Evolutionary conservation across 371 early-diverging fungal genomes (phyloP), one percentile per base, ranked within the genome.

Genomic region (Fennellomyces sp.): DNA sequence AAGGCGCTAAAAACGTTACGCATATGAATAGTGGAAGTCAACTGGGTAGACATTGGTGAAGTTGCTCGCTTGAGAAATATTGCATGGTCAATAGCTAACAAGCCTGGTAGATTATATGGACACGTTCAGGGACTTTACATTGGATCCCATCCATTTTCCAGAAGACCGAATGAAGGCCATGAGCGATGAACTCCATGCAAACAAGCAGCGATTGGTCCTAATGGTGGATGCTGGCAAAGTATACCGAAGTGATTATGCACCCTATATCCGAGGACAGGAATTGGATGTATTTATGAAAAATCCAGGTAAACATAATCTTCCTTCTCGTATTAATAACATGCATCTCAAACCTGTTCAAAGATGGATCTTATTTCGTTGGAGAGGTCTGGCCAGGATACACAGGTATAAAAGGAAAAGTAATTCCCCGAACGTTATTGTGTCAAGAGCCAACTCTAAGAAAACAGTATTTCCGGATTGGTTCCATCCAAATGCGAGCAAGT

Each of bases 371-470:
- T n/a, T 64, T 47, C 30, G 47, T 58, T 23, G 89, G 89, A 2
- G 80, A 82, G 68, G 85, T 86, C 54, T 88, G 89, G 89, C 89
- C 89, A 0, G 89, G 89, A 21, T 79, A 76, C 33, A 86, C 89
- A 5, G 49, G 49, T 49, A 27, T 19, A 0, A 5, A n/a, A n/a
- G n/a, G n/a, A n/a, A n/a, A n/a, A n/a, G n/a, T n/a, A n/a, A n/a
- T n/a, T n/a, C n/a, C n/a, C n/a, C n/a, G n/a, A n/a, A n/a, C n/a
- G n/a, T n/a, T n/a, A n/a, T n/a, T n/a, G n/a, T n/a, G n/a, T n/a
- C n/a, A n/a, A n/a, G n/a, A n/a, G n/a, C n/a, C n/a, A 15, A 36
- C 36, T n/a, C 12, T 25, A 5, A 48, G 3, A 21, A 3, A 48
- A 1, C 21, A 15, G 64, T 57, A 0, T 66, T 58, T 27, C 67